phyloP scores from a whole-genome alignment of 2,329 filamentous ascomycete genomes.

The Nemania sp. region DNA sequence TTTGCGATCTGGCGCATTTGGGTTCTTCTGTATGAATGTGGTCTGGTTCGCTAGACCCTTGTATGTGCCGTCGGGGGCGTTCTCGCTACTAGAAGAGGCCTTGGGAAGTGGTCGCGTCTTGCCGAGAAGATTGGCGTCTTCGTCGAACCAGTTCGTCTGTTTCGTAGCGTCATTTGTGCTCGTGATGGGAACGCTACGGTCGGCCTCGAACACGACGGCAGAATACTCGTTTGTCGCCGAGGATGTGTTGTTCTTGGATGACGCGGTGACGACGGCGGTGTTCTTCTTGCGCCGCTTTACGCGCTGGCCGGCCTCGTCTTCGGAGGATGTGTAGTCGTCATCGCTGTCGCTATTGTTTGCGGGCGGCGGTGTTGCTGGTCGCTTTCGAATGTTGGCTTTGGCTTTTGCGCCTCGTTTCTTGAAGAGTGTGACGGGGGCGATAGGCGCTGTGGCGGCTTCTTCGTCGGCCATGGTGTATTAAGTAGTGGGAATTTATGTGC shows the following conservation, averaged over 20 bases:
- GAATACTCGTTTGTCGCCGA: conserved; percentile 56
- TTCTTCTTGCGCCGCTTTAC: conserved; percentile 84
- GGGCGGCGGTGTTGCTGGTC: conserved; percentile 81
- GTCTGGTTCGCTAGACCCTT: conserved; percentile 79
- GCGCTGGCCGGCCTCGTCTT: conserved; percentile 79
- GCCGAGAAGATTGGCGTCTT: conserved; percentile 72
- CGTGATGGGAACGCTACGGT: conserved; percentile 72
- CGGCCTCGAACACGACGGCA: conserved; percentile 68
- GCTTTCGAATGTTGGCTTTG: conserved; percentile 83
- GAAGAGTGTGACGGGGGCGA: conserved; percentile 75
- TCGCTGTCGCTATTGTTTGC: conserved; percentile 68
- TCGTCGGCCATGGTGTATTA: conserved; percentile 41
- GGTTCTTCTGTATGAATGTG: conserved; percentile 83
- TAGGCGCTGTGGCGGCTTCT: conserved; percentile 45
- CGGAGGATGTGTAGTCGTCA: conserved; percentile 76
- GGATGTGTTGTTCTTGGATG: conserved; percentile 62
- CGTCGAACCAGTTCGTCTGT: conserved; percentile 88
- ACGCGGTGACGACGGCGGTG: conserved; percentile 73
- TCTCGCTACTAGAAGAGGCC: conserved; percentile 41
- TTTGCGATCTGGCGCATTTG: conserved; percentile 74
- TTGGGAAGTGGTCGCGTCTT: conserved; percentile 60
- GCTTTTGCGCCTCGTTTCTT: conserved; percentile 85
- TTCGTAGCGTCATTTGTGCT: conserved; percentile 90
- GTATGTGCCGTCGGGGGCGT: conserved; percentile 73
- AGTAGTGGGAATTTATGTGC: background rate